Evolutionary conservation across 305 asterid species (phyloP), one percentile per base, ranked within the genome.

Genomic region (Salvia sclarea): DNA sequence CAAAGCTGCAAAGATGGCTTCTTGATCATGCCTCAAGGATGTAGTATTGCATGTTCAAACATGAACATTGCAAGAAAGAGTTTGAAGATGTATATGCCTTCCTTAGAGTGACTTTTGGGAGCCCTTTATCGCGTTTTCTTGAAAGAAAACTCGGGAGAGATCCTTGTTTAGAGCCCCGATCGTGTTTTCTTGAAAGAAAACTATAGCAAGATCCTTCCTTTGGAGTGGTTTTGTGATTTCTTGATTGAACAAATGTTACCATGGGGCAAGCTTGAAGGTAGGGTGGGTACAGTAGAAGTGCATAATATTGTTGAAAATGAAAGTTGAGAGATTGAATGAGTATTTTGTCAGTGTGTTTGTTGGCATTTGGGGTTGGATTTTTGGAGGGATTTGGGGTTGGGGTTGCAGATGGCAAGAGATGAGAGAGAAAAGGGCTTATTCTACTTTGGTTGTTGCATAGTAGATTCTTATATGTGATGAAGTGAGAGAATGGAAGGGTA

Each of bases 321-420:
- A 74, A 55, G 47, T 64, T 66, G 38, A 68, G 72, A 70, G 16
- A 24, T 33, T 22, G 69, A 70, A 59, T 18, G 62, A 59, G 45
- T 38, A 16, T 59, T 12, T 52, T 71, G 76, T 69, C 72, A 75
- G 21, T 59, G 77, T 80, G 69, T 70, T 70, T 28, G 28, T 80
- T 80, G 85, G 81, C 71, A 57, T 64, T 41, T 54, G 37, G 55
- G 75, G 45, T 28, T 61, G 61, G 64, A 61, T 69, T 75, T 13
- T 63, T 56, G 73, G 74, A 81, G 79, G 74, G 75, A 41, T 61
- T 61, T 28, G 74, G 80, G 67, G 78, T 5, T 56, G 70, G 58
- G 68, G 69, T 38, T 76, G 79, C 66, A 69, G 71, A 76, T 56
- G 76, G 73, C 69, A 66, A 40, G 61, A 70, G 53, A 67, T 70